phyloP scores from a whole-genome alignment of 2,329 filamentous ascomycete genomes.

The Trichophyton mentagrophytes region DNA sequence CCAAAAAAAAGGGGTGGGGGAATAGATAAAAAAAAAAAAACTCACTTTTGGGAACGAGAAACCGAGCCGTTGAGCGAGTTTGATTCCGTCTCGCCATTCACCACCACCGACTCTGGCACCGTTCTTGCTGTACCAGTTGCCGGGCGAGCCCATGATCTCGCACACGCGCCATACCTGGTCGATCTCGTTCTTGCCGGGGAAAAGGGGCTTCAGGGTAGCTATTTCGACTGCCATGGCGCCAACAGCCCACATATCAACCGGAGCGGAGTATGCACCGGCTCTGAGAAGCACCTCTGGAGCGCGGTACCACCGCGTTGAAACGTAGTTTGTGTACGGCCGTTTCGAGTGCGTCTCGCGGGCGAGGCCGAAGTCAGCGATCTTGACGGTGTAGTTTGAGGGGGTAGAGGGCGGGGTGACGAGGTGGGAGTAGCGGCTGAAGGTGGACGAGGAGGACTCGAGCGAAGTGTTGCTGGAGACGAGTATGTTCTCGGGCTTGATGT shows the following conservation, averaged over 20 bases:
- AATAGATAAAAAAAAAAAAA: background rate
- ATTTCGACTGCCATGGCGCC: conserved; percentile 98
- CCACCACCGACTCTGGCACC: conserved; percentile 80
- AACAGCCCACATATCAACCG: conserved; percentile 96
- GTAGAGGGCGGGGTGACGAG: conserved; percentile 91
- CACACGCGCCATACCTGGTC: conserved; percentile 98
- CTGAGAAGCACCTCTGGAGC: conserved; percentile 88
- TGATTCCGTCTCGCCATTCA: conserved; percentile 91
- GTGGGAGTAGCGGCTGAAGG: conserved; percentile 84
- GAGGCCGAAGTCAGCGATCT: conserved; percentile 95
- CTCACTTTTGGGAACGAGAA: conserved; percentile 84
- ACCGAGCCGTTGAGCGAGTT: conserved; percentile 85
- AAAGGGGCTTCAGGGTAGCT: conserved; percentile 88
- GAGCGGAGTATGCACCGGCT: conserved; percentile 91
- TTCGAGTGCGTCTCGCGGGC: conserved; percentile 97
- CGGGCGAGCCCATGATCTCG: conserved; percentile 98
- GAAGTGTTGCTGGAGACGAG: conserved; percentile 82
- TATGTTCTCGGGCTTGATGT: conserved; percentile 99
- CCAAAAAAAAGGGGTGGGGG: background rate
- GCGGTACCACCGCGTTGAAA: conserved; percentile 90
- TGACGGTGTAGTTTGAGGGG: conserved; percentile 85
- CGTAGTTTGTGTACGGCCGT: conserved; percentile 92
- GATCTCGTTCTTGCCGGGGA: conserved; percentile 95
- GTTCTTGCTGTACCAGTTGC: conserved; percentile 87
- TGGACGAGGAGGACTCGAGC: conserved; percentile 56